A percentile compares a stretch with the other conserved stretches of the same genome.
Evolutionary conservation across 192 early-diverging fungal genomes (phyloP).

Genomic region (Mortierella hygrophila): DNA sequence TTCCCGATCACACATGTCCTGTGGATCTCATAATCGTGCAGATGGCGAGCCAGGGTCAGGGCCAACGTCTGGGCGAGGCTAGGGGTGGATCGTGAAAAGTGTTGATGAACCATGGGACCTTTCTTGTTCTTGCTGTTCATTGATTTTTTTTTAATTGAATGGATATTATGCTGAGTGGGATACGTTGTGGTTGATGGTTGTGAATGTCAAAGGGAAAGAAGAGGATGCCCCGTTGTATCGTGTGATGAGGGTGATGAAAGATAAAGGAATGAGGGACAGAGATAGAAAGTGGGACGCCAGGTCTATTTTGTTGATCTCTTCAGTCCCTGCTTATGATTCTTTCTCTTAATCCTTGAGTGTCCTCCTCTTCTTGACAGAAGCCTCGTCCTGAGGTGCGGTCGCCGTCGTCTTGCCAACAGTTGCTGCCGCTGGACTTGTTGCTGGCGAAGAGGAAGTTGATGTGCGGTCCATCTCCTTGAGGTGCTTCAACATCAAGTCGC

Average conservation of each 20-base stretch:
- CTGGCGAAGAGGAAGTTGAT: background rate
- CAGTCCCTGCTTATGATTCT: no score
- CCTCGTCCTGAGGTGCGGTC: slow-evolving; percentile 18
- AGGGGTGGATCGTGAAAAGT: background rate
- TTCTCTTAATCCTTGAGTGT: slow-evolving; percentile 38
- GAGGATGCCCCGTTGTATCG: background rate
- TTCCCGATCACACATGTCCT: background rate
- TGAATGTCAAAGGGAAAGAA: background rate
- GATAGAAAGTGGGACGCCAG: background rate
- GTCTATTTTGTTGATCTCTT: background rate
- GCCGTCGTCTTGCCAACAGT: slow-evolving; percentile 24
- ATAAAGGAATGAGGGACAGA: background rate
- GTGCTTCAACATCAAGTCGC: slow-evolving; percentile 64
- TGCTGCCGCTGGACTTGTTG: background rate
- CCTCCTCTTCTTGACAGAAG: slow-evolving; percentile 50
- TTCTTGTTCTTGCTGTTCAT: background rate
- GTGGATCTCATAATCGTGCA: background rate
- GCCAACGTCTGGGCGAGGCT: background rate
- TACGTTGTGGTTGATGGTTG: background rate
- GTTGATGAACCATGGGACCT: background rate
- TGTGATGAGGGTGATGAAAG: background rate
- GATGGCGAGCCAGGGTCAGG: background rate
- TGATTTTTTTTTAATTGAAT: background rate
- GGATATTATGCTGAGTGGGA: slow-evolving; percentile 5
- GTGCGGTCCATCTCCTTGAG: slow-evolving; percentile 61